Conservation (phyloP, 345 rosid species). For the Melaleuca quinquenervia region DNA sequence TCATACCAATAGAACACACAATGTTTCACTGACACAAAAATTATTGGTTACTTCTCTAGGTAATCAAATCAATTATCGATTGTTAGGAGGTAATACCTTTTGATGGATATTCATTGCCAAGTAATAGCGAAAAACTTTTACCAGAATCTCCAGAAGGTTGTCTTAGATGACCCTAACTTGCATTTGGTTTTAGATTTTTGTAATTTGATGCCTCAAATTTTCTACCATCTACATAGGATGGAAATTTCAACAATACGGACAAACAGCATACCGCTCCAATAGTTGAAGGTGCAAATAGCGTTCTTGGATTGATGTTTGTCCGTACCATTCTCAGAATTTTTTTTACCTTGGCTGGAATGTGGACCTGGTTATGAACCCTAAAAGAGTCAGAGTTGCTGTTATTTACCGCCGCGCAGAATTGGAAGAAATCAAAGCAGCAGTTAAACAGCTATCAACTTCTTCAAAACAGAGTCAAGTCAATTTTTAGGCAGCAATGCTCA, state of each 20-base stretch:
- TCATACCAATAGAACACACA: not conserved
- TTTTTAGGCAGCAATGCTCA: not conserved
- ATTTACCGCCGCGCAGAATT: not conserved
- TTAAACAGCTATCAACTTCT: not conserved
- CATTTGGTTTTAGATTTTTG: not conserved
- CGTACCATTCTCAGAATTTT: not conserved
- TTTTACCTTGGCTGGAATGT: conserved; percentile 1
- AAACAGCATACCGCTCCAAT: conserved; percentile 23
- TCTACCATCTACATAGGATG: not conserved
- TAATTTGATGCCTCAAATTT: not conserved
- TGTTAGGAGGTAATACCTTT: not conserved
- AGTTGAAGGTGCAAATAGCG: conserved; percentile 29
- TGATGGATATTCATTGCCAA: not conserved
- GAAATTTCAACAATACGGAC: not conserved
- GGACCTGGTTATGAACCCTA: conserved; percentile 4
- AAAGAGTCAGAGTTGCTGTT: not conserved
- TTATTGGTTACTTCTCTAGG: not conserved
- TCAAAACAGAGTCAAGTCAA: not conserved
- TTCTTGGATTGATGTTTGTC: conserved; percentile 11
- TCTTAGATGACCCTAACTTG: not conserved
- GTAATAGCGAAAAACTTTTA: not conserved
- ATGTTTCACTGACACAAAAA: not conserved
- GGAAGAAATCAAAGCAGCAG: not conserved
- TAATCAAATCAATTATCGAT: not conserved
- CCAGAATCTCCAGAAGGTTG: not conserved